phyloP scores from a whole-genome alignment of 2,329 filamentous ascomycete species.

The Aspergillus niger region DNA sequence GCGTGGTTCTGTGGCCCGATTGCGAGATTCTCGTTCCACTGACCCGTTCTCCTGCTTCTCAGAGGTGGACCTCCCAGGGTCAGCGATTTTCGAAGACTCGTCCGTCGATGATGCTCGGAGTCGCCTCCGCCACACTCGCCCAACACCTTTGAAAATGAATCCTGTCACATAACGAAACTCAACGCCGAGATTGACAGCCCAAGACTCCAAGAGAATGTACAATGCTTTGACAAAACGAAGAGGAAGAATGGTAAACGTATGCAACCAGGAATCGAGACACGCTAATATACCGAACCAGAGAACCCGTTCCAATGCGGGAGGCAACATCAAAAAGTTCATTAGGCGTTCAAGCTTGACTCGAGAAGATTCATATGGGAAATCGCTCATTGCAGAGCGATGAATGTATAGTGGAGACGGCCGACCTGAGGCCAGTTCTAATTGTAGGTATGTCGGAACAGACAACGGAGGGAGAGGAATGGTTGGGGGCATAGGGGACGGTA shows the following conservation, averaged over 20 bases:
- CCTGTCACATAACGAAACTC: slow-evolving; percentile 71
- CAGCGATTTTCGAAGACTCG: slow-evolving; percentile 21
- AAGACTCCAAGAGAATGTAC: slow-evolving; percentile 75
- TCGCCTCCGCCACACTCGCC: slow-evolving; percentile 72
- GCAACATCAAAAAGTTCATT: slow-evolving; percentile 82
- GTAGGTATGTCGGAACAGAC: slow-evolving; percentile 66
- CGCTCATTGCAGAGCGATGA: slow-evolving; percentile 57
- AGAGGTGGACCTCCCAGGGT: slow-evolving; percentile 25
- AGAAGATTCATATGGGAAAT: slow-evolving; percentile 86
- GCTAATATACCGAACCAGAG: slow-evolving; percentile 86
- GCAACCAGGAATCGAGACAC: slow-evolving; percentile 93
- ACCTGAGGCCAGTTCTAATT: slow-evolving; percentile 63
- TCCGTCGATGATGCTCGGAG: slow-evolving; percentile 26
- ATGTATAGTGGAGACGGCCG: slow-evolving; percentile 65
- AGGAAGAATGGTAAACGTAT: slow-evolving; percentile 93
- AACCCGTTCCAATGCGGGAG: slow-evolving; percentile 78
- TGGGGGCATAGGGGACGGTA: slow-evolving; percentile 52
- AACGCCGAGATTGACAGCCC: slow-evolving; percentile 69
- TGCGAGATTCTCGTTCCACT: slow-evolving; percentile 27
- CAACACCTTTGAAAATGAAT: slow-evolving; percentile 78
- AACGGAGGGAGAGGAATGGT: slow-evolving; percentile 63
- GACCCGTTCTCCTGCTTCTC: slow-evolving; percentile 17
- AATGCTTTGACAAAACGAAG: slow-evolving; percentile 82
- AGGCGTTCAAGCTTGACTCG: slow-evolving; percentile 89
- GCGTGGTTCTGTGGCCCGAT: slow-evolving; percentile 22